A percentile compares a stretch with the other conserved stretches of the same genome.
Evolutionary conservation across 176 grass and related monocot species (phyloP).

Genomic region (Eragrostis nindensis): DNA sequence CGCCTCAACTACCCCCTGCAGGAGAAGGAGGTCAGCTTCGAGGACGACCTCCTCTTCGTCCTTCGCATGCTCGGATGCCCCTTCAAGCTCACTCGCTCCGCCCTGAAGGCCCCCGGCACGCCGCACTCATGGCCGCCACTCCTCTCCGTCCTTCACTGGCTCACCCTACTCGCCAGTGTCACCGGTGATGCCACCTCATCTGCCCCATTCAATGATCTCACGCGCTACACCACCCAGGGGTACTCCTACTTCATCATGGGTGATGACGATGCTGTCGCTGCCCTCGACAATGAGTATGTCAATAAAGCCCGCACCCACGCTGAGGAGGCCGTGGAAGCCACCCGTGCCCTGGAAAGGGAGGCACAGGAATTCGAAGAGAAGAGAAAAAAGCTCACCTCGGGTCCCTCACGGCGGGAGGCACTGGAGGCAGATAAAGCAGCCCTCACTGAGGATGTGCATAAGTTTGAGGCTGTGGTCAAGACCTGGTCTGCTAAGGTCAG

Average conservation of each 20-base stretch:
- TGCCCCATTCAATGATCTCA: slow-evolving; percentile 40
- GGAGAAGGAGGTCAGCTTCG: slow-evolving; percentile 30
- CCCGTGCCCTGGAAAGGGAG: slow-evolving; percentile 61
- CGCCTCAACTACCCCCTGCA: slow-evolving; percentile 30
- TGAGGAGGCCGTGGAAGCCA: neutral
- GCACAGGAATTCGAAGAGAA: slow-evolving; percentile 42
- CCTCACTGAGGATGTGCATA: slow-evolving; percentile 57
- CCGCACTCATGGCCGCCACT: slow-evolving; percentile 82
- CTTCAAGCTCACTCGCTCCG: slow-evolving; percentile 64
- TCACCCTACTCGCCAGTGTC: slow-evolving; percentile 51
- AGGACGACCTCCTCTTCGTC: slow-evolving; percentile 60
- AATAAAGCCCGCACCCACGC: slow-evolving; percentile 45
- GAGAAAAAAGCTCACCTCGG: slow-evolving; percentile 39
- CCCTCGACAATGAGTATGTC: slow-evolving; percentile 70
- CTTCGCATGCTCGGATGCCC: slow-evolving; percentile 61
- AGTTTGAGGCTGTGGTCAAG: slow-evolving; percentile 77
- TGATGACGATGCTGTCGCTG: slow-evolving; percentile 48
- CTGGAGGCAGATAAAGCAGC: slow-evolving; percentile 49
- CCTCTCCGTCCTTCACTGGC: slow-evolving; percentile 80
- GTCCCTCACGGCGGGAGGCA: slow-evolving; percentile 49
- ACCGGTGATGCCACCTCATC: neutral
- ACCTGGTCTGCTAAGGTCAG: slow-evolving; percentile 58
- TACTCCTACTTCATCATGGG: slow-evolving; percentile 61
- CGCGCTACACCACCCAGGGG: slow-evolving; percentile 52
- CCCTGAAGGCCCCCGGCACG: slow-evolving; percentile 77